These are phyloP conservation scores for Wickerhamiella azymoides DNA, from an alignment of 805 yeast genomes.

Conservation along the genomic window DNA sequence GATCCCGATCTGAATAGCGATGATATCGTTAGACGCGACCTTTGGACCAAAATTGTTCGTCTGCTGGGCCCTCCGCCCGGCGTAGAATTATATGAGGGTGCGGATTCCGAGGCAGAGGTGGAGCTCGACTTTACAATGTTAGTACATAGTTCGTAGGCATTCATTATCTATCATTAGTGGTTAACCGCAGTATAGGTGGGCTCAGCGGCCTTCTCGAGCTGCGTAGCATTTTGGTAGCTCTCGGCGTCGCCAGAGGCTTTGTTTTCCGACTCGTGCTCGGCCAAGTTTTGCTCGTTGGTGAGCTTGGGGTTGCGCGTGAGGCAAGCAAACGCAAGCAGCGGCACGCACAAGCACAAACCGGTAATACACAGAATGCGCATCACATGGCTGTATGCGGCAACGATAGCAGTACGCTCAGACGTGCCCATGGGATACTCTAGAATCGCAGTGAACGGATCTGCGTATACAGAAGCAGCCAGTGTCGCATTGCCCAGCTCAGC, in stretches of 20 bases:
- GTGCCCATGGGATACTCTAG: background rate
- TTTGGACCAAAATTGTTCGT: too few species aligned
- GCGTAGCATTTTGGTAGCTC: background rate
- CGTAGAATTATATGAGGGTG: too few species aligned
- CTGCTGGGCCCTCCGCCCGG: too few species aligned
- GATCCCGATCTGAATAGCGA: too few species aligned
- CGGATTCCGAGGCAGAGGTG: too few species aligned
- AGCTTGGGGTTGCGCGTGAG: background rate
- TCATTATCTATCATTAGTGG: too few species aligned
- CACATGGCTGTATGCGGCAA: background rate
- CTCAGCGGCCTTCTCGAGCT: too few species aligned
- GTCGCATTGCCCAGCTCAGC: conserved; percentile 9
- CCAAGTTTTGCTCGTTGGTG: background rate
- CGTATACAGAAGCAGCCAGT: background rate
- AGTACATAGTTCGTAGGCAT: too few species aligned
- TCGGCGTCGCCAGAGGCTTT: background rate
- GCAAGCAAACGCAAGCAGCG: background rate
- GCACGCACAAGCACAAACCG: background rate
- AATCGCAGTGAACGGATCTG: background rate
- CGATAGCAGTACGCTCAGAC: background rate
- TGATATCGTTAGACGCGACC: too few species aligned
- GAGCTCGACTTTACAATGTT: too few species aligned
- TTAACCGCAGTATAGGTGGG: too few species aligned
- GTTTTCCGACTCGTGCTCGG: background rate
- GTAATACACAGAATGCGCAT: background rate